These are phyloP conservation scores for Phoma sp. DNA, from an alignment of 2,329 filamentous ascomycete species.

Conservation along the genomic window DNA sequence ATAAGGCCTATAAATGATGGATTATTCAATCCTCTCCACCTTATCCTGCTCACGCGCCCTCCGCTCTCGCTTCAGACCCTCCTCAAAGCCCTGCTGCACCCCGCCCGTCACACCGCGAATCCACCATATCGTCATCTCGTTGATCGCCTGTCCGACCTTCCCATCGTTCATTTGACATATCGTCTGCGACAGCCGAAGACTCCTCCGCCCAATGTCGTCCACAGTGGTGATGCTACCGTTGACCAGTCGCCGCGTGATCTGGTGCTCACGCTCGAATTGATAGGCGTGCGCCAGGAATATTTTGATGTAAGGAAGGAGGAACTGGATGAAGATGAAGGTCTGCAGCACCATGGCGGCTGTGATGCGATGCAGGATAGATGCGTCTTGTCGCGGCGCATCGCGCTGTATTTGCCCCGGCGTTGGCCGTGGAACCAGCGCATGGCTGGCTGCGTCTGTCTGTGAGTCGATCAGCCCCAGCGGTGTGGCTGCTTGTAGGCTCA, in stretches of 20 bases:
- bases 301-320: constrained; percentile 67
- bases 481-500: constrained; percentile 59
- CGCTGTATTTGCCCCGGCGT: constrained; percentile 11
- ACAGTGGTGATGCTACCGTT: constrained; percentile 59
- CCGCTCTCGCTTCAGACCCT: constrained; percentile 48
- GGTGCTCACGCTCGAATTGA: constrained; percentile 69
- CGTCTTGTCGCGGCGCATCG: constrained; percentile 22
- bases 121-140: constrained; percentile 65
- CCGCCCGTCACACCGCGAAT: constrained; percentile 69
- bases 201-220: constrained; percentile 59
- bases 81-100: constrained; percentile 67
- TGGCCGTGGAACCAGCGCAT: constrained; percentile 24
- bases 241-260: constrained; percentile 65
- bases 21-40: constrained; percentile 10
- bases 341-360: constrained; percentile 64
- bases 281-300: constrained; percentile 61
- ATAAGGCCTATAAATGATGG: not conserved
- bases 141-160: constrained; percentile 64
- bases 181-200: constrained; percentile 59
- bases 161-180: constrained; percentile 69
- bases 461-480: constrained; percentile 45
- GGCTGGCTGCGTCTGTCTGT: constrained; percentile 18
- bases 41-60: constrained; percentile 7
- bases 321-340: constrained; percentile 64
- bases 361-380: constrained; percentile 64